Percentiles rank a stretch among this genome's conserved stretches.
Evolutionary conservation across 441 rosid species (phyloP).

Genomic region (Aleurites moluccanus): DNA sequence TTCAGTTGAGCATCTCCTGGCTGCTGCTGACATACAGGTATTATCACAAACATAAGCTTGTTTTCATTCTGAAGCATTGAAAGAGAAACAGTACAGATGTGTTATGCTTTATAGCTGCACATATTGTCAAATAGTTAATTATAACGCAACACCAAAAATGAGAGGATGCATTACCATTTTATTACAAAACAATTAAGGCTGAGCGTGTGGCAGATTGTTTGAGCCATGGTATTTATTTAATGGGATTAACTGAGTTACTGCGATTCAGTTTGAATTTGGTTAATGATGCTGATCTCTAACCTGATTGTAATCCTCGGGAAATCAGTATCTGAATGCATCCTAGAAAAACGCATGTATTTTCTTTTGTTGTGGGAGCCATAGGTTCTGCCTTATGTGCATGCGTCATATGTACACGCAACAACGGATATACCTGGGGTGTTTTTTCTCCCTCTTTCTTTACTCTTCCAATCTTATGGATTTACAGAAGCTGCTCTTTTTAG

Average conservation of each 20-base stretch:
- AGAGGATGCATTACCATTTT: not conserved
- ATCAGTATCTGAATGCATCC: not conserved
- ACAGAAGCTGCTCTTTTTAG: slow-evolving; percentile 81
- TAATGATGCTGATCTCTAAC: slow-evolving; percentile 4
- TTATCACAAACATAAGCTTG: slow-evolving; percentile 14
- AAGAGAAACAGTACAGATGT: not conserved
- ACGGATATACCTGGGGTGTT: too few relatives aligned
- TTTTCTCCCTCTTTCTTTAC: slow-evolving; percentile 2
- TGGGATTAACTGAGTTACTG: not conserved
- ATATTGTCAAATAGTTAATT: not conserved
- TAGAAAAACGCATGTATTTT: not conserved
- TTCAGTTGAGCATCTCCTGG: slow-evolving; percentile 67
- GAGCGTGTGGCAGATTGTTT: not conserved
- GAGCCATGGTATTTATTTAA: slow-evolving; percentile 4
- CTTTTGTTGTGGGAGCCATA: not conserved
- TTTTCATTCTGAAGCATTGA: slow-evolving; percentile 4
- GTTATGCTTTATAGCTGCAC: not conserved
- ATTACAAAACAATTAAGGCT: not conserved
- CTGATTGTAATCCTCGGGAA: not conserved
- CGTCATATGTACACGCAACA: not conserved
- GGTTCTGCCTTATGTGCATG: not conserved
- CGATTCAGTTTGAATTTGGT: slow-evolving; percentile 3
- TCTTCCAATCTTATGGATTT: slow-evolving; percentile 20
- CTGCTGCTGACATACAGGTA: slow-evolving; percentile 85
- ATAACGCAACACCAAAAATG: not conserved